Evolutionary conservation across 2,329 filamentous ascomycete species (phyloP).

Genomic region (Ophiognomonia clavigignenti-juglandacearum): DNA sequence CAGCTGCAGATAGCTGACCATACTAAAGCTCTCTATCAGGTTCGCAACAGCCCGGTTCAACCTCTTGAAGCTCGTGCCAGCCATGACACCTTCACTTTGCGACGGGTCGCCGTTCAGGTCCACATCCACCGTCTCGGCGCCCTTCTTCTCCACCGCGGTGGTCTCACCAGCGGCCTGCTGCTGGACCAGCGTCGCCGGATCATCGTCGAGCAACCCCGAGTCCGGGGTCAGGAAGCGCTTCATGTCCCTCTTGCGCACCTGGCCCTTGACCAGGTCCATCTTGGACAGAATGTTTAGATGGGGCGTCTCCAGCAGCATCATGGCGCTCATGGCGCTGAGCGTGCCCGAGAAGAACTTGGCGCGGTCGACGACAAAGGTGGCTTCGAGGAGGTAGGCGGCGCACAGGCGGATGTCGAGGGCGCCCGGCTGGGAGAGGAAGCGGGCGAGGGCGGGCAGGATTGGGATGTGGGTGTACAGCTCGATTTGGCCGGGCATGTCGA

Average conservation of each 20-base stretch:
- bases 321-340: slow-evolving; percentile 93
- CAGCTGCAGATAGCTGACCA: slow-evolving; percentile 90
- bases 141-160: slow-evolving; percentile 46
- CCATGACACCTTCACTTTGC: slow-evolving; percentile 68
- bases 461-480: slow-evolving; percentile 97
- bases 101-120: slow-evolving; percentile 56
- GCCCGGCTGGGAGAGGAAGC: slow-evolving; percentile 73
- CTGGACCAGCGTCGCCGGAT: slow-evolving; percentile 52
- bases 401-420: slow-evolving; percentile 86
- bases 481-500: slow-evolving; percentile 99
- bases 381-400: slow-evolving; percentile 90
- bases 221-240: slow-evolving; percentile 90
- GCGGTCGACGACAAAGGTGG: slow-evolving; percentile 90
- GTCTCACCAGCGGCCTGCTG: slow-evolving; percentile 38
- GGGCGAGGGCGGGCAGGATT: slow-evolving; percentile 78
- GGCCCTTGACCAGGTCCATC: slow-evolving; percentile 93
- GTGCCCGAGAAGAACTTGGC: slow-evolving; percentile 98
- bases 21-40: slow-evolving; percentile 94
- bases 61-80: slow-evolving; percentile 72
- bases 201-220: slow-evolving; percentile 74
- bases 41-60: slow-evolving; percentile 85
- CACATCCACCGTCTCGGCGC: slow-evolving; percentile 43
- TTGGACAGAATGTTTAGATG: slow-evolving; percentile 96
- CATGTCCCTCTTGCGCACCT: slow-evolving; percentile 80
- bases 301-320: slow-evolving; percentile 97